Conservation (phyloP, 495 filamentous ascomycete genomes). For the Lineolata rhizophorae region DNA sequence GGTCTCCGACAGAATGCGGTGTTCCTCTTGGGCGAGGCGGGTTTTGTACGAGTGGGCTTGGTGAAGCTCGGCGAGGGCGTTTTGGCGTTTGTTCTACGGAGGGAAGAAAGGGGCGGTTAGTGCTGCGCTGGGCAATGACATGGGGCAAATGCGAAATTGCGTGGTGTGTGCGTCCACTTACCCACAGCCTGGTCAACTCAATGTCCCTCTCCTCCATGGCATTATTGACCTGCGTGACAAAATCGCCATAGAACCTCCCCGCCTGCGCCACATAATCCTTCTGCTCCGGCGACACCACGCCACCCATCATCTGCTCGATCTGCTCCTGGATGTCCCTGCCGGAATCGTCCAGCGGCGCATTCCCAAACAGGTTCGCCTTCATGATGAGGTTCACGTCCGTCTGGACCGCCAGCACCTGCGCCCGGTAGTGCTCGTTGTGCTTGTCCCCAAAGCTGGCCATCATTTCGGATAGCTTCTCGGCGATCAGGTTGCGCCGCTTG, state of each 20-base stretch:
- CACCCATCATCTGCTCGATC: constrained; percentile 13
- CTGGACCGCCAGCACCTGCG: constrained; percentile 72
- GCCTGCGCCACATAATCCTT: constrained; percentile 27
- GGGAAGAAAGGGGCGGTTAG: constrained; percentile 1
- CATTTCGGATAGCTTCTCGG: constrained; percentile 52
- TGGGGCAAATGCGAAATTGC: too few relatives aligned
- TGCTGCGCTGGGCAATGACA: too few relatives aligned
- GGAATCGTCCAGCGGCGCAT: constrained; percentile 48
- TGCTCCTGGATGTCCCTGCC: constrained; percentile 44
- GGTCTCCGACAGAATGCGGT: constrained; percentile 49
- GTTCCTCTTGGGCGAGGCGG: constrained; percentile 64
- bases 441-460: constrained; percentile 56
- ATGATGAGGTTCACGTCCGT: constrained; percentile 74
- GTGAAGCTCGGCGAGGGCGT: constrained; percentile 28
- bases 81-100: constrained; percentile 21
- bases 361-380: constrained; percentile 55
- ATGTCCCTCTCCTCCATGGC: constrained; percentile 65
- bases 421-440: constrained; percentile 63
- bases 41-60: constrained; percentile 34
- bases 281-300: constrained; percentile 7
- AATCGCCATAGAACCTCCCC: constrained; percentile 61
- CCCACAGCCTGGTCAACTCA: constrained; percentile 25
- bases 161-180: too few relatives aligned
- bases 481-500: constrained; percentile 59
- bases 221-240: constrained; percentile 68